Base-by-base conservation (phyloP, 805 yeast genomes). In the Myxozyma melibiosi region DNA sequence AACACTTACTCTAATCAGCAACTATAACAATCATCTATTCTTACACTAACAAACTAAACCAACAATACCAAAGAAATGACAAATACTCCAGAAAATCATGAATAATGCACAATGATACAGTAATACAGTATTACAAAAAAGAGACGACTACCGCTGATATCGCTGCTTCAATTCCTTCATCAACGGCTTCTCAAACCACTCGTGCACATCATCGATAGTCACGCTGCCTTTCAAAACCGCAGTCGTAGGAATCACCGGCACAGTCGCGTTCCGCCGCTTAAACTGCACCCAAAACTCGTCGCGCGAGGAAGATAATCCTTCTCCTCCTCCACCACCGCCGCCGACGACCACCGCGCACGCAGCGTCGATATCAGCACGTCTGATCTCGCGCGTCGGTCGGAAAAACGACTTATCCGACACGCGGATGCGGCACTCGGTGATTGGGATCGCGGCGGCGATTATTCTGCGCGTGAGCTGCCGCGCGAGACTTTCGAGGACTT, bases 271-370 rank as follows among this genome's bases (percentile, higher is more conserved):
- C 22, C 53, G 44, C 24, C 46, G 28, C 22, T 40, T 39, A 20
- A 49, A 49, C 4, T 33, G 28, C 4, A 49, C 27, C 53, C 53
- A 45, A 18, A 44, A 45, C 28, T 46, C 46, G 16, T 38, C 52
- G 11, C 47, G 39, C 9, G 39, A 33, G 11, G 9, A n/a, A n/a
- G n/a, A n/a, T n/a, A n/a, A n/a, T n/a, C n/a, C n/a, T n/a, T n/a
- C n/a, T n/a, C n/a, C n/a, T n/a, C n/a, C n/a, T n/a, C n/a, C n/a
- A n/a, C n/a, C n/a, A n/a, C n/a, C 13, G 4, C 8, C 11, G 14
- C 7, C 44, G 11, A 61, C 61, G 13, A 58, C 49, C 4, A 55
- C 33, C n/a, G 49, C 25, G 25, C 57, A 55, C 16, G 63, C 63
- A 6, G 44, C 56, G 14, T 49, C 42, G 4, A 58, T 48, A 28